phyloP scores from a whole-genome alignment of 2,329 filamentous ascomycete genomes.

The Phialemoniopsis sp. region DNA sequence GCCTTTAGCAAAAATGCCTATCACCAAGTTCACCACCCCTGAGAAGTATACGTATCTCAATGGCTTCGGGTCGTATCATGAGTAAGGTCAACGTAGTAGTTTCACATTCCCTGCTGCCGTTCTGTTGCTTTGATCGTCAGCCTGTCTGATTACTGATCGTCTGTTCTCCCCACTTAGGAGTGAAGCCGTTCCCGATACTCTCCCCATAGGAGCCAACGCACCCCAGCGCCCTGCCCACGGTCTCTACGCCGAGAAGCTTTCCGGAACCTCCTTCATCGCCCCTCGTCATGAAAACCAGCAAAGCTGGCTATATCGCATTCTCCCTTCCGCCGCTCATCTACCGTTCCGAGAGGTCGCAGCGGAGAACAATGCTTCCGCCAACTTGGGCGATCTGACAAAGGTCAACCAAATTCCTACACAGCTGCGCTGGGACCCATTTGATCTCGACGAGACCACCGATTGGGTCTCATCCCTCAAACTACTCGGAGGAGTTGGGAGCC shows the following conservation, averaged over 20 bases:
- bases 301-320: slow-evolving; percentile 68
- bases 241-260: slow-evolving; percentile 78
- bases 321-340: slow-evolving; percentile 62
- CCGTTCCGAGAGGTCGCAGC: too few species aligned
- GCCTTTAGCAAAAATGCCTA: too few species aligned
- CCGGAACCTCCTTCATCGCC: slow-evolving; percentile 68
- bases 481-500: slow-evolving; percentile 75
- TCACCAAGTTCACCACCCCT: slow-evolving; percentile 40
- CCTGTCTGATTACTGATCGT: too few species aligned
- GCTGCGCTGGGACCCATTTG: slow-evolving; percentile 74
- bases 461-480: slow-evolving; percentile 60
- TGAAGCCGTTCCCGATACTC: slow-evolving; percentile 71
- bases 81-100: slow-evolving; percentile 57
- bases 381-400: too few species aligned
- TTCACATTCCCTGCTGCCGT: too few species aligned
- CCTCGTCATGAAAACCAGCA: slow-evolving; percentile 66
- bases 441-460: slow-evolving; percentile 53
- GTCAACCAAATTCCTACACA: slow-evolving; percentile 78
- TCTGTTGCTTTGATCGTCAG: too few species aligned
- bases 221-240: slow-evolving; percentile 77
- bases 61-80: slow-evolving; percentile 73
- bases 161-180: too few species aligned
- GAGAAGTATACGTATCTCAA: slow-evolving; percentile 71
- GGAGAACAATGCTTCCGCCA: too few species aligned
- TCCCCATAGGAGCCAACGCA: slow-evolving; percentile 74